A percentile compares a stretch with the other conserved stretches of the same genome.
Conservation (phyloP, 2,329 filamentous ascomycete genomes). For the Penicillium sp. region DNA sequence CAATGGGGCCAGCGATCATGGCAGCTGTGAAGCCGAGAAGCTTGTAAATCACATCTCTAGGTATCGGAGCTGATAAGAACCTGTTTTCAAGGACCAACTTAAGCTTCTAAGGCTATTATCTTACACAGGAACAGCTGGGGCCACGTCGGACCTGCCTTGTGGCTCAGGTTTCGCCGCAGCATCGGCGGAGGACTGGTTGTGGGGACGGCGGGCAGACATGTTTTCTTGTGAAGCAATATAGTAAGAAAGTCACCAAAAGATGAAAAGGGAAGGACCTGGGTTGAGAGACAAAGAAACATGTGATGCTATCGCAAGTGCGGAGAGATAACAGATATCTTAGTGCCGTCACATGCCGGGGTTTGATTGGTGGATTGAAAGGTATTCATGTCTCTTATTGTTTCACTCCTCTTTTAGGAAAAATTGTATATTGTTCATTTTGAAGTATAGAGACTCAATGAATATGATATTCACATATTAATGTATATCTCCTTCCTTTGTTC, state of each 20-base stretch:
- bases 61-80: conserved; percentile 34
- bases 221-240: not conserved
- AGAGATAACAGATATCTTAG: not conserved
- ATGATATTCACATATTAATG: not conserved
- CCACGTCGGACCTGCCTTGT: conserved; percentile 65
- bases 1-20: conserved; percentile 85
- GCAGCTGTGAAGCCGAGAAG: conserved; percentile 85
- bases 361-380: not conserved
- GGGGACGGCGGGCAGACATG: conserved; percentile 35
- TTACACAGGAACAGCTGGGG: conserved; percentile 80
- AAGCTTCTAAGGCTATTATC: conserved; percentile 30
- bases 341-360: not conserved
- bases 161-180: conserved; percentile 30
- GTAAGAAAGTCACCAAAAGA: not conserved
- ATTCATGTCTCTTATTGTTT: not conserved
- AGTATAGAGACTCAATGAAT: not conserved
- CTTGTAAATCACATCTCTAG: conserved; percentile 77
- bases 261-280: not conserved
- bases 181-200: conserved; percentile 31
- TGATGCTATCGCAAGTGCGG: conserved; percentile 2
- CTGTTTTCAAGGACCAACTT: not conserved
- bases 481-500: not conserved
- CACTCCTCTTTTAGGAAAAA: not conserved
- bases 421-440: not conserved
- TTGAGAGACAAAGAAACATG: not conserved